Evolutionary conservation across 306 rosid genomes (phyloP).

Genomic region (Leucaena leucocephala): DNA sequence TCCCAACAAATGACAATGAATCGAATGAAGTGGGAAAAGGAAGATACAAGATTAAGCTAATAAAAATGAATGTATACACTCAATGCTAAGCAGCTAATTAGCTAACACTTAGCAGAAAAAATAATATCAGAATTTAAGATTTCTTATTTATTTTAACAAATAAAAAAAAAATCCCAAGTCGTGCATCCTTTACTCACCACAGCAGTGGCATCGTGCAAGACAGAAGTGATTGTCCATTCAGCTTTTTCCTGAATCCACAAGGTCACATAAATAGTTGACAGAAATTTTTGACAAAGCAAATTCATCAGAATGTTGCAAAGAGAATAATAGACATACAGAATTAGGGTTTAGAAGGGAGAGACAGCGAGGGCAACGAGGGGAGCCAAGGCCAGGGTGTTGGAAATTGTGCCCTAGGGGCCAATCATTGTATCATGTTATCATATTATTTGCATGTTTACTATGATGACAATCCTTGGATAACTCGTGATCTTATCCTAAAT

Average conservation of each 20-base stretch:
- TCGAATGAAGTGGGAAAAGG: background rate
- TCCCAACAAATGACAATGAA: background rate
- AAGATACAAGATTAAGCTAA: background rate
- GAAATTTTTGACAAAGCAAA: constrained; percentile 22
- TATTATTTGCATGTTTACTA: too few relatives aligned
- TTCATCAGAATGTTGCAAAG: constrained; percentile 28
- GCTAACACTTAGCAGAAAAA: background rate
- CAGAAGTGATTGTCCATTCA: constrained; percentile 81
- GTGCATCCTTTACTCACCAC: constrained; percentile 53
- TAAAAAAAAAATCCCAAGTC: background rate
- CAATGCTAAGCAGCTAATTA: background rate
- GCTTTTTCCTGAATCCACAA: constrained; percentile 54
- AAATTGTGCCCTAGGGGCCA: too few relatives aligned
- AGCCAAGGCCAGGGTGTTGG: constrained; percentile 91
- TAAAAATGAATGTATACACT: background rate
- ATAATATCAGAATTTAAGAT: background rate
- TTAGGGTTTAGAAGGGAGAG: constrained; percentile 71
- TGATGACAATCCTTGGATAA: too few relatives aligned
- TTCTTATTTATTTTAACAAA: background rate
- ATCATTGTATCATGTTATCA: too few relatives aligned
- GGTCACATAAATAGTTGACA: background rate
- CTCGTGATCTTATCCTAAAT: too few relatives aligned
- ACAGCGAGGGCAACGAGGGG: constrained; percentile 91
- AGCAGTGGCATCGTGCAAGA: constrained; percentile 74
- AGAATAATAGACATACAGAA: constrained; percentile 39